These are phyloP conservation scores for Penicillium soppii DNA, from an alignment of 495 filamentous ascomycete species.

Conservation along the genomic window DNA sequence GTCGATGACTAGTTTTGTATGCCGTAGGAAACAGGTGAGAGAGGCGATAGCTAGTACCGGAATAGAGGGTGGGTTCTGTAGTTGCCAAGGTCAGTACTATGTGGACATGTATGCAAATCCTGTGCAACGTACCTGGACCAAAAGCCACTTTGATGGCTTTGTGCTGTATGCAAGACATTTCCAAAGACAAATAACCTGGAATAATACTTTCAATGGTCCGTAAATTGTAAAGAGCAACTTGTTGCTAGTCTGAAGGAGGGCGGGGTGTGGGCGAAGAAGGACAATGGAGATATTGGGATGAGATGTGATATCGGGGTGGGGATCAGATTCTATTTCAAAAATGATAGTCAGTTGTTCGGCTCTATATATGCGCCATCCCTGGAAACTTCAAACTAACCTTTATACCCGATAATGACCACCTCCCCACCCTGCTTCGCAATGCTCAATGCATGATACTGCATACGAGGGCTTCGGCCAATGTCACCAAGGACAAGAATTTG, in stretches of 20 bases:
- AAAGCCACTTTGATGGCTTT: constrained; percentile 71
- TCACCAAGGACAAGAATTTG: constrained; percentile 97
- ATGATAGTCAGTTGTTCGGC: background rate
- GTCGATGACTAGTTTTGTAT: constrained; percentile 83
- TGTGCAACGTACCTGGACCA: constrained; percentile 61
- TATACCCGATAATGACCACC: constrained; percentile 86
- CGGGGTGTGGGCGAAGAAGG: constrained; percentile 62
- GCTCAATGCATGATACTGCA: constrained; percentile 98
- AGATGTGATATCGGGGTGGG: constrained; percentile 71
- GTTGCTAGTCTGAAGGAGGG: constrained; percentile 61
- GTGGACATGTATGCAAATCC: background rate
- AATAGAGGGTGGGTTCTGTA: constrained; percentile 90
- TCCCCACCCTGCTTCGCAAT: constrained; percentile 78
- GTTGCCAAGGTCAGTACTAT: constrained; percentile 9
- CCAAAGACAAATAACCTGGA: constrained; percentile 71
- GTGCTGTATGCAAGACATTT: constrained; percentile 70
- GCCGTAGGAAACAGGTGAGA: constrained; percentile 71
- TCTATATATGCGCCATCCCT: too few species aligned
- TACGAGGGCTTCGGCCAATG: constrained; percentile 92
- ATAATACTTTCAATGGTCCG: constrained; percentile 83
- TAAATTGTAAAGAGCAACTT: constrained; percentile 75
- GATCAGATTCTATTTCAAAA: constrained; percentile 53
- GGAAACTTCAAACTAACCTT: constrained; percentile 57
- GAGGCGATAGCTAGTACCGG: constrained; percentile 78
- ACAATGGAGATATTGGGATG: constrained; percentile 66